Evolutionary conservation across 2,329 filamentous ascomycete species (phyloP), one percentile per base, ranked within the genome.

Genomic region (Colletotrichum sp.): DNA sequence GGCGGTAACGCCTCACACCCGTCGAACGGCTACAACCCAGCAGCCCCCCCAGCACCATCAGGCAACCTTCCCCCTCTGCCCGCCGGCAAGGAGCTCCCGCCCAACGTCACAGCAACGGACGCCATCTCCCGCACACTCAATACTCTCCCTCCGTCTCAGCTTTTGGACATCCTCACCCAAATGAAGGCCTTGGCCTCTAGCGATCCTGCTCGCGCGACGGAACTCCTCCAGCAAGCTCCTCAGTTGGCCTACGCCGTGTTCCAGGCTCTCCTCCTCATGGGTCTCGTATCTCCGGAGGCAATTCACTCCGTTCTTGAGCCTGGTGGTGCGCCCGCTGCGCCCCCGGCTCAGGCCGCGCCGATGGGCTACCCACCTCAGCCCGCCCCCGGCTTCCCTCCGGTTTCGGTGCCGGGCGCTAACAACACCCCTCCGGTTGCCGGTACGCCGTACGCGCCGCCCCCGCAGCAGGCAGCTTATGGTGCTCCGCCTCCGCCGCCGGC

Each of bases 171-270:
- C 73, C 92, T 99, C 76, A 93, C 93, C 10, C 96, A 99, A 84
- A 98, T 99, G 95, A 99, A 99, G 86, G 92, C 93, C 4, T 89
- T 99, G 14, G 95, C 95, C n/a, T 92, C 92, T 67, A 92, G 90
- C 28, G 96, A 99, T 80, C 96, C 96, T 3, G 90, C 91, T 24
- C 94, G 95, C 82, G 96, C 96, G 5, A 96, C 94, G 0, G 95
- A 98, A 82, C 92, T 99, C 55, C 91, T 99, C 57, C 90, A 94
- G 77, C 94, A 96, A 86, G 96, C 96, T 2, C 97, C 97, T 0
- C 97, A 99, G 85, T 92, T 99, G 60, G 93, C 95, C 6, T 99
- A 98, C 81, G 97, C 97, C 74, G 94, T 99, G 79, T 99, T 99
- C 86, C 96, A 99, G 85, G 95, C 96, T 28, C 90, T 99, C 12